Evolutionary conservation across 768 basidiomycete species (phyloP).

Genomic region (Kwoniella pini): DNA sequence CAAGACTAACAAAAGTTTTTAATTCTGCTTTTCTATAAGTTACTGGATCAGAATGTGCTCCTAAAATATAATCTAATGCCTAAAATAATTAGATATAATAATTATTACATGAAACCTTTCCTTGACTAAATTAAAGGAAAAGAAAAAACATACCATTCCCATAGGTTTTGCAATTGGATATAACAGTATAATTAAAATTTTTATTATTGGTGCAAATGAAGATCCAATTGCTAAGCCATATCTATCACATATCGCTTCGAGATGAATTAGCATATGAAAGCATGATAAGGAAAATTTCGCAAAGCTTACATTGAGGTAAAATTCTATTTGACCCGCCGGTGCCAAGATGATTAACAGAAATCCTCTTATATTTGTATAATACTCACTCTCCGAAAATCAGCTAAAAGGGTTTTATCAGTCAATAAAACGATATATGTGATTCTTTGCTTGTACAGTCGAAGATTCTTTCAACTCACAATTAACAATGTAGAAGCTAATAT

Average conservation of each 20-base stretch:
- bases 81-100: slow-evolving; percentile 2
- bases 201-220: slow-evolving; percentile 40
- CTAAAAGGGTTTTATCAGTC: not conserved
- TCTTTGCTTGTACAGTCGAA: too few relatives aligned
- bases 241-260: slow-evolving; percentile 44
- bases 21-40: slow-evolving; percentile 52
- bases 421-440: too few relatives aligned
- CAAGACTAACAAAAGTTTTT: slow-evolving; percentile 48
- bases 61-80: slow-evolving; percentile 44
- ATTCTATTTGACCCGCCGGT: slow-evolving; percentile 27
- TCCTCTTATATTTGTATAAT: too few relatives aligned
- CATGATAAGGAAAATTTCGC: too few relatives aligned
- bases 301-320: slow-evolving; percentile 45
- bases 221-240: slow-evolving; percentile 51
- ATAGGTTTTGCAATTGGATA: slow-evolving; percentile 52
- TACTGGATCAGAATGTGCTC: slow-evolving; percentile 35
- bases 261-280: too few relatives aligned
- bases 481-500: slow-evolving; percentile 43
- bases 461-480: too few relatives aligned
- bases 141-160: slow-evolving; percentile 30
- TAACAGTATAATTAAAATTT: slow-evolving; percentile 32
- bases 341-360: too few relatives aligned
- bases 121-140: too few relatives aligned
- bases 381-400: slow-evolving; percentile 21
- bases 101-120: not conserved